Conservation (phyloP, 2,329 filamentous ascomycete genomes). For the Bipolaris bicolor region DNA sequence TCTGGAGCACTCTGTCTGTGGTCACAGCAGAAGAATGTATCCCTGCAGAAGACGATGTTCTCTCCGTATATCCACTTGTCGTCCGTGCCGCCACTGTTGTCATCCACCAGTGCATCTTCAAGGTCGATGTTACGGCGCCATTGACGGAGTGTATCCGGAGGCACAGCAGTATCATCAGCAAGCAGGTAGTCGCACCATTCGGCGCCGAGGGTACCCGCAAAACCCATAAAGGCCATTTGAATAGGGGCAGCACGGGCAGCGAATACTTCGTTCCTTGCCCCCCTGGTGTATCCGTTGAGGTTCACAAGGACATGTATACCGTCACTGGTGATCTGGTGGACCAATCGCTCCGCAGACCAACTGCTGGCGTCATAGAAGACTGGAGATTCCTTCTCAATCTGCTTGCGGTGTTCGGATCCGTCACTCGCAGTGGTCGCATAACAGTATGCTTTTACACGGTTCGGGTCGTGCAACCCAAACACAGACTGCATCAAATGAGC, state of each 20-base stretch:
- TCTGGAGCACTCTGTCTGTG: conserved; percentile 89
- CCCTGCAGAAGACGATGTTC: conserved; percentile 91
- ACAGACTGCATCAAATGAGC: conserved; percentile 99
- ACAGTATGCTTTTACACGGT: conserved; percentile 82
- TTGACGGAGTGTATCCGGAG: conserved; percentile 78
- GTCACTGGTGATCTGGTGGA: conserved; percentile 85
- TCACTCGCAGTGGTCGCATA: conserved; percentile 95
- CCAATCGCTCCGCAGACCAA: conserved; percentile 83
- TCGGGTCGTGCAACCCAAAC: conserved; percentile 83
- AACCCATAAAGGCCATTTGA: conserved; percentile 99
- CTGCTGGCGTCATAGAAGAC: conserved; percentile 86
- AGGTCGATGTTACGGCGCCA: conserved; percentile 76
- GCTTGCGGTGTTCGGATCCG: conserved; percentile 82
- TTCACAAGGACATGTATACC: conserved; percentile 95
- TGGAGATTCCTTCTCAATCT: conserved; percentile 92
- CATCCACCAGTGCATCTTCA: conserved; percentile 67
- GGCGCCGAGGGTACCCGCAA: conserved; percentile 91
- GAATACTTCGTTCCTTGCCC: conserved; percentile 96
- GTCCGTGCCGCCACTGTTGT: conserved; percentile 70
- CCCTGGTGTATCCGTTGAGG: conserved; percentile 95
- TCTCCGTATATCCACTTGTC: conserved; percentile 95
- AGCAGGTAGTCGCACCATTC: conserved; percentile 99
- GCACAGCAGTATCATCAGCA: conserved; percentile 86
- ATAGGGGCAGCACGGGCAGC: conserved; percentile 92
- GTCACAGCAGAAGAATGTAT: conserved; percentile 98